These are phyloP conservation scores for Salvia sclarea DNA, from an alignment of 305 asterid species.

Conservation along the genomic window DNA sequence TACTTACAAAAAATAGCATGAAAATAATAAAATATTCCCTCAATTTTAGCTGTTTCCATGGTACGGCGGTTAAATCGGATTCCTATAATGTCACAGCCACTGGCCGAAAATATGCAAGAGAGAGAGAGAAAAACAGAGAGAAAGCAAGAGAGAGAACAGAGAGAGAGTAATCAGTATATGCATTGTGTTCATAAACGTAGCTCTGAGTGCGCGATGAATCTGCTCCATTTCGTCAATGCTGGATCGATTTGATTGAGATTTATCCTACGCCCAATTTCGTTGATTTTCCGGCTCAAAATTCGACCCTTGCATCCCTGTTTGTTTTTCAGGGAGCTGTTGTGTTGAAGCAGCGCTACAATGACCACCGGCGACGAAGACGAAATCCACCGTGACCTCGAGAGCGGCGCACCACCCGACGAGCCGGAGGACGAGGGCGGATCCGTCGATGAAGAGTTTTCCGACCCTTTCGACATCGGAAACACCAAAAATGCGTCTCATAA, in stretches of 20 bases:
- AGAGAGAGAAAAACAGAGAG: neutral
- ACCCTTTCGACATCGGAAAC: conserved; percentile 78
- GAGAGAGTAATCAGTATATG: conserved; percentile 3
- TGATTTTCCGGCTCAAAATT: conserved; percentile 10
- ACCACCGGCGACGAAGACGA: conserved; percentile 42
- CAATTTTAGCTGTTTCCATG: conserved; percentile 29
- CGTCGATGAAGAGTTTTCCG: conserved; percentile 46
- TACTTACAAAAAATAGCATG: neutral
- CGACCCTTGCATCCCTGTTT: conserved; percentile 11
- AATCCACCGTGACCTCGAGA: conserved; percentile 47
- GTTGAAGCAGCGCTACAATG: conserved; percentile 53
- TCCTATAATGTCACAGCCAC: conserved; percentile 23
- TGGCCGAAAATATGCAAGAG: neutral
- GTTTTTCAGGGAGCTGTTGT: conserved; percentile 43
- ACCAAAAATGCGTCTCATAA: conserved; percentile 74
- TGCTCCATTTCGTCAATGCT: conserved; percentile 29
- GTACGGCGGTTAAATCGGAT: conserved; percentile 33
- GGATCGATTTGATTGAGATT: conserved; percentile 29
- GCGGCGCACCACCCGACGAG: conserved; percentile 33
- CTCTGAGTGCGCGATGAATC: neutral
- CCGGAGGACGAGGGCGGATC: conserved; percentile 29
- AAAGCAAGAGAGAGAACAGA: neutral
- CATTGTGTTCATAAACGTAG: conserved; percentile 32
- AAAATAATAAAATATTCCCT: neutral
- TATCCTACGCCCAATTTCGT: neutral